A percentile compares a stretch with the other conserved stretches of the same genome.
Evolutionary conservation across 805 yeast species (phyloP).

Genomic region (Yueomyces sinensis): DNA sequence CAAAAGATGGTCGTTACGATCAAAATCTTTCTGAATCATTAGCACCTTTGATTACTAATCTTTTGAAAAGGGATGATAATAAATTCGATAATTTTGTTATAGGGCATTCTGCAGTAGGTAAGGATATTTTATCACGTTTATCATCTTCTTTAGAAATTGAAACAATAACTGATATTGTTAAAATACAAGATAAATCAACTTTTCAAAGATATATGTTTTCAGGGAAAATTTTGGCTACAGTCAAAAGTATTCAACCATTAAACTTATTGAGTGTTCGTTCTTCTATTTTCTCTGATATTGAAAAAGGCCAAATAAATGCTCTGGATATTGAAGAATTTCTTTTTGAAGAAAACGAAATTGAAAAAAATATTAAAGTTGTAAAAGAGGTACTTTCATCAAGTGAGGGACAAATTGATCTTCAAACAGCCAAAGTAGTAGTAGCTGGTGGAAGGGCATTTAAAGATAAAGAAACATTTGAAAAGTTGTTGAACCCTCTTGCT

Average conservation of each 20-base stretch:
- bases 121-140: slow-evolving; percentile 72
- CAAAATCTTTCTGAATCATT: slow-evolving; percentile 63
- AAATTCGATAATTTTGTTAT: slow-evolving; percentile 54
- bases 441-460: slow-evolving; percentile 94
- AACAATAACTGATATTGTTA: slow-evolving; percentile 73
- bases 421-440: slow-evolving; percentile 68
- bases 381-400: slow-evolving; percentile 34
- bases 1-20: slow-evolving; percentile 45
- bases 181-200: slow-evolving; percentile 48
- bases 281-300: slow-evolving; percentile 56
- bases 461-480: slow-evolving; percentile 75
- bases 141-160: slow-evolving; percentile 79
- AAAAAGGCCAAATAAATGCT: slow-evolving; percentile 16
- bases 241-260: slow-evolving; percentile 51
- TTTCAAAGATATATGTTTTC: slow-evolving; percentile 93
- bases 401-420: slow-evolving; percentile 66
- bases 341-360: slow-evolving; percentile 35
- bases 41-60: slow-evolving; percentile 47
- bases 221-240: slow-evolving; percentile 83
- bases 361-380: slow-evolving; percentile 33
- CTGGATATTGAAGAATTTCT: slow-evolving; percentile 18
- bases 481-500: slow-evolving; percentile 70
- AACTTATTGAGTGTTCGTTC: slow-evolving; percentile 70
- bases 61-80: slow-evolving; percentile 17
- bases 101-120: slow-evolving; percentile 80